These are phyloP conservation scores for Chloromonas sp. DNA, from an alignment of 163 green algal genomes.

Conservation along the genomic window DNA sequence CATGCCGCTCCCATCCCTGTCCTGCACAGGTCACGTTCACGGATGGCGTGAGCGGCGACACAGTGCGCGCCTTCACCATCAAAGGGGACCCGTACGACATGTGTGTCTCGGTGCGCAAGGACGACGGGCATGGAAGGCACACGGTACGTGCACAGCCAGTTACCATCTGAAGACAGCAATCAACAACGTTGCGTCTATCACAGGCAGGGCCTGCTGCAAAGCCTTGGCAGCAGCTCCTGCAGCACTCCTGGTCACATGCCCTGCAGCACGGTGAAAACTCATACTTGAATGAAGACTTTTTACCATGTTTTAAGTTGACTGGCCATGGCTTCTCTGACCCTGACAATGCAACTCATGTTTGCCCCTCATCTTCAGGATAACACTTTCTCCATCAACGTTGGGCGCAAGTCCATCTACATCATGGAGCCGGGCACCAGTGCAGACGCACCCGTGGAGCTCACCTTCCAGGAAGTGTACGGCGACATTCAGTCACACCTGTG, in stretches of 20 bases:
- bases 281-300: no score
- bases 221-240: no score
- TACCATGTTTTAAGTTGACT: no score
- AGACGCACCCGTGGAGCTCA: conserved; percentile 53
- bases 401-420: conserved; percentile 57
- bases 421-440: conserved; percentile 26
- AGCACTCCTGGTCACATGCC: no score
- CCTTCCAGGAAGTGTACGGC: conserved; percentile 65
- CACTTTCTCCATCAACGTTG: conserved; percentile 57
- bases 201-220: no score
- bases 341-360: no score
- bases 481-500: conserved; percentile 62
- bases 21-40: conserved; percentile 46
- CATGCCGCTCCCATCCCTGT: not conserved
- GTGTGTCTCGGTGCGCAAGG: conserved; percentile 45
- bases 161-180: not conserved
- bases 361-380: conserved; percentile 21
- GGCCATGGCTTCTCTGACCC: no score
- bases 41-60: conserved; percentile 50
- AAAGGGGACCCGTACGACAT: conserved; percentile 56
- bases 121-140: conserved; percentile 25
- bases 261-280: no score
- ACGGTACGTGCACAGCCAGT: not conserved
- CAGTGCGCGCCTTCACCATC: conserved; percentile 41
- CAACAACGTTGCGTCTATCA: not conserved